These are phyloP conservation scores for Pseudohyphozyma bogoriensis DNA, from an alignment of 768 basidiomycete species.

Conservation along the genomic window DNA sequence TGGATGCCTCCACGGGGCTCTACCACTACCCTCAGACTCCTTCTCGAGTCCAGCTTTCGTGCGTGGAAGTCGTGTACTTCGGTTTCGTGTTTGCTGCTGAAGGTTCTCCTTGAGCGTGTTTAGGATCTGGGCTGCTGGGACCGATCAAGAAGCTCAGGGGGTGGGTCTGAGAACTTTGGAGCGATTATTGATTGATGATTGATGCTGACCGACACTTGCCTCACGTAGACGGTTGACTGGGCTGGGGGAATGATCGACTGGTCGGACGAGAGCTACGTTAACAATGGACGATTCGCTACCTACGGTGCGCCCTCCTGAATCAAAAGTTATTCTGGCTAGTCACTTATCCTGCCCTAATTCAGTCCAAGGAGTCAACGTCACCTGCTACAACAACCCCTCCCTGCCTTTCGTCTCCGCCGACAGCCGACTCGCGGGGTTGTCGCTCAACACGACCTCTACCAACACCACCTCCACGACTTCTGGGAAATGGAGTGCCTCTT, in stretches of 20 bases:
- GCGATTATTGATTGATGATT: no score
- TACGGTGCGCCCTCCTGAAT: slow-evolving; percentile 15
- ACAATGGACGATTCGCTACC: slow-evolving; percentile 32
- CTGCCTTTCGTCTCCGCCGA: background rate
- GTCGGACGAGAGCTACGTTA: slow-evolving; percentile 24
- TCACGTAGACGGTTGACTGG: slow-evolving; percentile 29
- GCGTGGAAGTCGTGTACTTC: background rate
- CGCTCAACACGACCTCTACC: background rate
- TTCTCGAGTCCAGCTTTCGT: slow-evolving; percentile 35
- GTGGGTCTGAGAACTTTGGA: background rate
- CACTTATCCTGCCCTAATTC: background rate
- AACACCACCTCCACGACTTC: background rate
- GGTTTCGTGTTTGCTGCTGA: fast-evolving
- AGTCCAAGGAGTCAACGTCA: slow-evolving; percentile 11
- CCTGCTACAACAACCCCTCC: slow-evolving; percentile 8
- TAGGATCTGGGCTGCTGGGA: slow-evolving; percentile 35
- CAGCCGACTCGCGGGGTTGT: background rate
- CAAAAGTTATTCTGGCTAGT: fast-evolving
- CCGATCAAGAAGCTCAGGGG: slow-evolving; percentile 20
- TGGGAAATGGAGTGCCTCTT: background rate
- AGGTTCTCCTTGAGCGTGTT: background rate
- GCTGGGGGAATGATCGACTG: slow-evolving; percentile 35
- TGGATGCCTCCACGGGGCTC: background rate
- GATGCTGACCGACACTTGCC: background rate
- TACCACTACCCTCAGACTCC: slow-evolving; percentile 36